Base-by-base conservation (phyloP, 2,329 filamentous ascomycete species). In the Penicillium griseofulvum region DNA sequence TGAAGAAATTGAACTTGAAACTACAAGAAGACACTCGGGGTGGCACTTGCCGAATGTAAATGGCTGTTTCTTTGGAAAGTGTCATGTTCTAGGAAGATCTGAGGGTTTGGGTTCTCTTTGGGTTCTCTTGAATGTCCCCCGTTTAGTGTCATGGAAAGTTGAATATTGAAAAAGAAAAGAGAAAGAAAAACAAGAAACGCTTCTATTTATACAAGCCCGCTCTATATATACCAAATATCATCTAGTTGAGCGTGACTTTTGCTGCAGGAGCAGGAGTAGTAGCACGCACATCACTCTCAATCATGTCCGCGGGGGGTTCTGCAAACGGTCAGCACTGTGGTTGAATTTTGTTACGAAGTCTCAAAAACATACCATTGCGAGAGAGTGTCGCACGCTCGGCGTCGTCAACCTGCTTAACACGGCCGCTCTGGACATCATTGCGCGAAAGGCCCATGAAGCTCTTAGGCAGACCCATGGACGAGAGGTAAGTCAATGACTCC, bases 401-500 rank as follows among this genome's bases (percentile, higher is more conserved):
- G 38, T 73, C 72, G 53, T 74, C 73, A 31, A 76, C 69, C 37
- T 78, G 75, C 33, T 76, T 76, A 5, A 80, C 77, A 53, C 75
- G 75, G 3, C 84, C 84, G 46, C 67, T 77, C 73, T 86, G 82
- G 7, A 87, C 83, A 19, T 87, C 82, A 63, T 79, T 76, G 56
- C 84, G 75, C 3, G 80, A 81, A 56, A 86, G 69, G 14, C 67
- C 70, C 50, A 84, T 74, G 70, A 85, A 83, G 73, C 76, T 76
- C 80, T 83, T 52, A 76, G 76, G 78, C 63, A 86, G 72, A 44
- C 85, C 85, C 85, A 87, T 87, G 39, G 81, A 84, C 24, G 77
- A 78, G 22, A 87, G 73, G 67, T 80, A 87, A 2, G 71, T 61
- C 14, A 87, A 75, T 6, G 77, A 84, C 58, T 95, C 86, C 69